Evolutionary conservation across 352 stramenopile genomes (phyloP).

Genomic region (Phytophthora capsici): DNA sequence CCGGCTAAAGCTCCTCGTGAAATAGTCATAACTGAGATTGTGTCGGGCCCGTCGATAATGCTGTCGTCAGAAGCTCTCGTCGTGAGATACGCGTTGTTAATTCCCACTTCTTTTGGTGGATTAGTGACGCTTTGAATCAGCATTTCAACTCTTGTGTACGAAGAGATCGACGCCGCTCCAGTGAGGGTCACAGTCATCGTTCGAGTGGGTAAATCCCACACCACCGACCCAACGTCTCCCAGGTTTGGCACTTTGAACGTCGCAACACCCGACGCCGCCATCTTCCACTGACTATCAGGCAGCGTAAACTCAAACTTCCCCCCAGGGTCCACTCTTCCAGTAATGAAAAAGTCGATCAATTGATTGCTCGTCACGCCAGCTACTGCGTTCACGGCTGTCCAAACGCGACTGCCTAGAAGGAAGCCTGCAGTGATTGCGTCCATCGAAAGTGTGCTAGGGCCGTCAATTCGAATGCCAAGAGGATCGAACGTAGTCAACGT

Average conservation of each 20-base stretch:
- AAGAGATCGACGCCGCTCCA: constrained; percentile 26
- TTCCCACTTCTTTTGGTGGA: constrained; percentile 58
- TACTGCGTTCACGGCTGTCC: constrained; percentile 44
- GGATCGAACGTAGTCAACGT: constrained; percentile 54
- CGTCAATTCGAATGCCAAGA: constrained; percentile 53
- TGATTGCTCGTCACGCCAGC: constrained; percentile 61
- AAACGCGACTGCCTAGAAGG: constrained; percentile 56
- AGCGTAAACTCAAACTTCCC: constrained; percentile 53
- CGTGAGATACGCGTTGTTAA: constrained; percentile 48
- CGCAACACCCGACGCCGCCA: constrained; percentile 28
- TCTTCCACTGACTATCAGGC: constrained; percentile 51
- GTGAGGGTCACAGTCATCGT: constrained; percentile 46
- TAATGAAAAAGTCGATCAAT: constrained; percentile 52
- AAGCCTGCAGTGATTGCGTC: constrained; percentile 51
- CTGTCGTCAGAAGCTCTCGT: constrained; percentile 42
- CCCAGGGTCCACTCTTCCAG: constrained; percentile 42
- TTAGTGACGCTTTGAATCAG: constrained; percentile 48
- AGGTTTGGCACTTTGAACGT: constrained; percentile 47
- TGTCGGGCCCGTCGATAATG: constrained; percentile 57
- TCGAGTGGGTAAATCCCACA: constrained; percentile 42
- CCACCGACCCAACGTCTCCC: constrained; percentile 28
- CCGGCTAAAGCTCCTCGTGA: constrained; percentile 43
- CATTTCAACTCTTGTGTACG: constrained; percentile 41
- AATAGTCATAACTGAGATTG: constrained; percentile 53
- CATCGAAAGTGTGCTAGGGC: constrained; percentile 45